phyloP scores from a whole-genome alignment of 2,329 filamentous ascomycete species.

The Hymenoscyphus occultus region DNA sequence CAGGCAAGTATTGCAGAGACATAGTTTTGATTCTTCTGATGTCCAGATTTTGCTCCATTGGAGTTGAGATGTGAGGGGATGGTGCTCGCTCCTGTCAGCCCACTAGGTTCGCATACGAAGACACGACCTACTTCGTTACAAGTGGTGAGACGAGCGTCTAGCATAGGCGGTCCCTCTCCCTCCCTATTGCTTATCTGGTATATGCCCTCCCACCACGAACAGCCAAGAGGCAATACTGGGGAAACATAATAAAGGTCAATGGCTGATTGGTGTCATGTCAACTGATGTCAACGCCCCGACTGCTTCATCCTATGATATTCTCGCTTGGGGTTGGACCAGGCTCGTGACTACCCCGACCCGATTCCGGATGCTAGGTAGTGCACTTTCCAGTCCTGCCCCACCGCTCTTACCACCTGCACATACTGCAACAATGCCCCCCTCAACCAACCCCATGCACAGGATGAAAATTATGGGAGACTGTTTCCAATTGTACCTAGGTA shows the following conservation, averaged over 20 bases:
- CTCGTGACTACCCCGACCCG: conserved; percentile 4
- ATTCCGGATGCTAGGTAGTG: neutral
- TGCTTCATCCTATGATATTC: neutral
- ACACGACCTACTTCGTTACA: neutral
- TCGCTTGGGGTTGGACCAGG: neutral
- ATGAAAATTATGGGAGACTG: neutral
- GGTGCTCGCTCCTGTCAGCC: too few relatives aligned
- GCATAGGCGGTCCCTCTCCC: neutral
- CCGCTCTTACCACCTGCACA: conserved; percentile 1
- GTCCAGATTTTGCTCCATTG: too few relatives aligned
- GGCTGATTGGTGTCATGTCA: conserved; percentile 1
- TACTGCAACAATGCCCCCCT: neutral
- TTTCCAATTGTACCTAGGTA: neutral
- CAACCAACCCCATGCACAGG: neutral
- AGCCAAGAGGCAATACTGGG: neutral
- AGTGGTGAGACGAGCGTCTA: neutral
- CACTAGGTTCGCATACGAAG: neutral
- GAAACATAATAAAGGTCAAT: neutral
- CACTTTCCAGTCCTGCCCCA: neutral
- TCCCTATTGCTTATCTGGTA: neutral
- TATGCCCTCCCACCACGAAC: neutral
- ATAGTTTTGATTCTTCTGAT: too few relatives aligned
- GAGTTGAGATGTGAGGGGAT: too few relatives aligned
- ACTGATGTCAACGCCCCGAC: conserved; percentile 1
- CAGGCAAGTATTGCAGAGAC: too few relatives aligned